Evolutionary conservation across 805 yeast genomes (phyloP).

Genomic region (Myxozyma geophila): DNA sequence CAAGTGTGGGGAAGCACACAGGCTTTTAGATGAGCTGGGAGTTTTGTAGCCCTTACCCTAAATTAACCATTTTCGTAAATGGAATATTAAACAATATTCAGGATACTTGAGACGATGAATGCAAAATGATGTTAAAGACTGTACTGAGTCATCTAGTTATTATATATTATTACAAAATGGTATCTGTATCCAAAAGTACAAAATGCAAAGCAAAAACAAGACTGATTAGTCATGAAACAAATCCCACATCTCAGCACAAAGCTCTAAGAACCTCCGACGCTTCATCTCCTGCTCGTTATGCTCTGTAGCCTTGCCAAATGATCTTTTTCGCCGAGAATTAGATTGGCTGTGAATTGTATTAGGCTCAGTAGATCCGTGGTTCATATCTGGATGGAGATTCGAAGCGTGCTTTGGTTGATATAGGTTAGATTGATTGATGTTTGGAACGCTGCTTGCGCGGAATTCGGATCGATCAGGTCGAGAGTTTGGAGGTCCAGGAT

Average conservation of each 20-base stretch:
- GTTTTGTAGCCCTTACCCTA: too few relatives aligned
- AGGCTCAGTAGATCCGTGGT: not conserved
- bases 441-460: slow-evolving; percentile 1
- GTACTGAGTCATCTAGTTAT: too few relatives aligned
- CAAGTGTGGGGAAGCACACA: too few relatives aligned
- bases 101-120: too few relatives aligned
- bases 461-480: not conserved
- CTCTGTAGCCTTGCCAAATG: not conserved
- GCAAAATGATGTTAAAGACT: too few relatives aligned
- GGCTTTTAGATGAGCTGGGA: too few relatives aligned
- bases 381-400: not conserved
- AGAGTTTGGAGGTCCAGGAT: not conserved
- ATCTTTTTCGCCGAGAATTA: not conserved
- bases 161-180: too few relatives aligned
- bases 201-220: too few relatives aligned
- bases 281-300: not conserved
- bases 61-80: too few relatives aligned
- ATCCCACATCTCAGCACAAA: slow-evolving; percentile 46
- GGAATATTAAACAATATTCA: too few relatives aligned
- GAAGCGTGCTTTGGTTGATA: not conserved
- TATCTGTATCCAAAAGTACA: too few relatives aligned
- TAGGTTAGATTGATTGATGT: not conserved
- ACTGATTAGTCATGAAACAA: slow-evolving; percentile 34
- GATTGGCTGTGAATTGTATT: not conserved
- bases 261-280: slow-evolving; percentile 38